Conservation (phyloP, 202 grass and related monocot species). For the Zoysia matrella region DNA sequence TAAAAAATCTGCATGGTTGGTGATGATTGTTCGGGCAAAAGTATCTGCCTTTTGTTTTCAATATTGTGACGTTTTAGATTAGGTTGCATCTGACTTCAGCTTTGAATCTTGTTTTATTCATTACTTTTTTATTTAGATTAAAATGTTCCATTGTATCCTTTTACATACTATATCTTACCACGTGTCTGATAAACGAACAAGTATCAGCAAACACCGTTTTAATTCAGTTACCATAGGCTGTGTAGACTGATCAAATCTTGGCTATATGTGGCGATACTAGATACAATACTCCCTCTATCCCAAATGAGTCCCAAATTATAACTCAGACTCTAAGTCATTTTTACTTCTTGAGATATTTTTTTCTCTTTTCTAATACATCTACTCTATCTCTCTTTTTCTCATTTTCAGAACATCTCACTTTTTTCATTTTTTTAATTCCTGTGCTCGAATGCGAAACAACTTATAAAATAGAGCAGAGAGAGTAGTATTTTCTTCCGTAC, state of each 20-base stretch:
- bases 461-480: too few species aligned
- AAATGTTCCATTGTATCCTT: not conserved
- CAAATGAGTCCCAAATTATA: not conserved
- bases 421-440: too few species aligned
- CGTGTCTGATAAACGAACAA: not conserved
- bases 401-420: too few species aligned
- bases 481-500: too few species aligned
- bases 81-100: not conserved
- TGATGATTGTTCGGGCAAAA: not conserved
- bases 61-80: not conserved
- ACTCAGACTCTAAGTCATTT: not conserved
- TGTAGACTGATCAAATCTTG: not conserved
- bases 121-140: not conserved
- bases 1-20: not conserved
- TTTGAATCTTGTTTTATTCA: too few species aligned
- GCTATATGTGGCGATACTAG: not conserved
- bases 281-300: not conserved
- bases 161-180: not conserved
- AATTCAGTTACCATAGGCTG: not conserved
- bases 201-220: not conserved
- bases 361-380: too few species aligned
- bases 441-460: too few species aligned
- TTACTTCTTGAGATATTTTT: too few species aligned
- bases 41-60: not conserved
- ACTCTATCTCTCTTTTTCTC: too few species aligned